Percentiles rank a stretch among this genome's conserved stretches.
These are phyloP conservation scores for Coemansia sp. DNA, from an alignment of 192 early-diverging fungal genomes.

Conservation along the genomic window DNA sequence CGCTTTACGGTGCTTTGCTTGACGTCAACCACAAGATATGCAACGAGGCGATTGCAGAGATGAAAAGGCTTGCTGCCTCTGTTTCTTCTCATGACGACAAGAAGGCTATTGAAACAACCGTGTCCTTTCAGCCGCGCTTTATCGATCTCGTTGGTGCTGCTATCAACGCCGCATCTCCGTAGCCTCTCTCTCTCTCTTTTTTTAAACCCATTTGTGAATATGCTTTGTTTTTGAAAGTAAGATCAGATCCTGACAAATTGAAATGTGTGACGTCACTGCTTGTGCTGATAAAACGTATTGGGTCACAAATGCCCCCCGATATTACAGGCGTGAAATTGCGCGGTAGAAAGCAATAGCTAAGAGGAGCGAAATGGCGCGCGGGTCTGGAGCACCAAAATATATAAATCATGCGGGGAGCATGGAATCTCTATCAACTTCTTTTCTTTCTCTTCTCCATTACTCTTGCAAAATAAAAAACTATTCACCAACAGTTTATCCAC, in stretches of 20 bases:
- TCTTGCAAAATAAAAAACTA: not conserved
- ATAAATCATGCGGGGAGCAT: too few species aligned
- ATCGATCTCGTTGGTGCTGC: constrained; percentile 37
- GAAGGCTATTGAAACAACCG: not conserved
- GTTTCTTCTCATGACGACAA: not conserved
- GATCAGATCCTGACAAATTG: too few species aligned
- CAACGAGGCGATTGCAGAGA: constrained; percentile 11
- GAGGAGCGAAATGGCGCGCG: too few species aligned
- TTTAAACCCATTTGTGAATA: constrained; percentile 2
- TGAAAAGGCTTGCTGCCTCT: constrained; percentile 9
- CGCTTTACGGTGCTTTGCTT: constrained; percentile 28
- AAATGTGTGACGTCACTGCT: too few species aligned
- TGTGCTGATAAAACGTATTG: too few species aligned
- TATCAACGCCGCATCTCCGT: constrained; percentile 27
- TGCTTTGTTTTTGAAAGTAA: not conserved
- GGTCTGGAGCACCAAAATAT: too few species aligned
- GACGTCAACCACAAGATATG: constrained; percentile 26
- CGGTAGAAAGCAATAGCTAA: too few species aligned
- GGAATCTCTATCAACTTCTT: too few species aligned
- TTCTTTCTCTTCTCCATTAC: too few species aligned
- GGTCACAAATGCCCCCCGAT: too few species aligned
- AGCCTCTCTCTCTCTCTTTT: not conserved
- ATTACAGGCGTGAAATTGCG: too few species aligned
- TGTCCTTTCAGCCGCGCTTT: constrained; percentile 19
- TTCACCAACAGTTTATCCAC: not conserved